A percentile compares a stretch with the other conserved stretches of the same genome.
Conservation (phyloP, 2,329 filamentous ascomycete species). For the Bipolaris victoriae region DNA sequence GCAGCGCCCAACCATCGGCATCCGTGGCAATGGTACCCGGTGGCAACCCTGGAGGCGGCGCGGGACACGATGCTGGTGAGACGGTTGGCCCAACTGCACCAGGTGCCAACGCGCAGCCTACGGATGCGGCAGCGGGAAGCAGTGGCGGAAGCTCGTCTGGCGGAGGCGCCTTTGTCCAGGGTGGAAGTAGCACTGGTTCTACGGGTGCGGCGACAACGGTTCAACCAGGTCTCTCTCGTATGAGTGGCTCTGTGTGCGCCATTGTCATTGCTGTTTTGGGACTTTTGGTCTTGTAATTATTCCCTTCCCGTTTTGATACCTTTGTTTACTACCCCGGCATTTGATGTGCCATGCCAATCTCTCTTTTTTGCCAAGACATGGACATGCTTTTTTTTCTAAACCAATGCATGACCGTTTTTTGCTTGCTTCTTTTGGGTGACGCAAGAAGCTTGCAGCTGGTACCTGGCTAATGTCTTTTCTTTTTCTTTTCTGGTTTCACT, state of each 20-base stretch:
- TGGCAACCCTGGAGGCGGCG: conserved; percentile 59
- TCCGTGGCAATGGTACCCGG: conserved; percentile 61
- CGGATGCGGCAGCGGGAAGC: conserved; percentile 3
- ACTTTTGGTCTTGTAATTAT: not conserved
- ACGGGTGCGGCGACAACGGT: not conserved
- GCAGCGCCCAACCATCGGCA: conserved; percentile 33
- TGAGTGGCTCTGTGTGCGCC: not conserved
- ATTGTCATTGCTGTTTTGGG: conserved; percentile 4
- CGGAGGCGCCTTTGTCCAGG: not conserved
- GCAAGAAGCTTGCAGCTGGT: too few relatives aligned
- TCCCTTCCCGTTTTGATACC: not conserved
- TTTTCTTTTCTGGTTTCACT: too few relatives aligned
- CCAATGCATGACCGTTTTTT: too few relatives aligned
- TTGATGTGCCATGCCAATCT: too few relatives aligned
- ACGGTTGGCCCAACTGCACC: conserved; percentile 2
- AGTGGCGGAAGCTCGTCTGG: not conserved
- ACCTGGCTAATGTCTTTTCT: too few relatives aligned
- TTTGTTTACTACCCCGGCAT: not conserved
- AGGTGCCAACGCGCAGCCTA: not conserved
- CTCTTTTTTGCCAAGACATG: too few relatives aligned
- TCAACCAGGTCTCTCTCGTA: not conserved
- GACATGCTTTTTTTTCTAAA: too few relatives aligned
- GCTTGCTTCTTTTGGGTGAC: too few relatives aligned
- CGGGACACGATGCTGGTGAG: conserved; percentile 50
- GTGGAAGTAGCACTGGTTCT: not conserved